phyloP scores from a whole-genome alignment of 2,329 filamentous ascomycete species.

The Oidium heveae region DNA sequence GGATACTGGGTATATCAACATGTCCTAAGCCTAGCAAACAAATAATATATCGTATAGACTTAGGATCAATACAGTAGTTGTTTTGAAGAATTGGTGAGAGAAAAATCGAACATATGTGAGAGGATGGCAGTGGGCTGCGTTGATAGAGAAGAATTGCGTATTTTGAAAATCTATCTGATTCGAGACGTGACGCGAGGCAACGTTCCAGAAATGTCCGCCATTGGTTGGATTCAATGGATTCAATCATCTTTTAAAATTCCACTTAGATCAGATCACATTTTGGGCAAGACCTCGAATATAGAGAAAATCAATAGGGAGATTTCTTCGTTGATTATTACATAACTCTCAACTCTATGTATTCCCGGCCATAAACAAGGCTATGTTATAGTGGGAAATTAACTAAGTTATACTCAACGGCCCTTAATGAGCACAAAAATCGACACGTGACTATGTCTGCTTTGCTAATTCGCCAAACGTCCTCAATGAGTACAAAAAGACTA shows the following conservation, averaged over 20 bases:
- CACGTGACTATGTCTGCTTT: too few relatives aligned
- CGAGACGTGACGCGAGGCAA: constrained; percentile 26
- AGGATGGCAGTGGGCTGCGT: constrained; percentile 25
- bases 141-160: constrained; percentile 24
- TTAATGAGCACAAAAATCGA: too few relatives aligned
- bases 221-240: background rate
- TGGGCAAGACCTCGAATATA: too few relatives aligned
- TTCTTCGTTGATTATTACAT: too few relatives aligned
- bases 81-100: constrained; percentile 24
- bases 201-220: constrained; percentile 27
- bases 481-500: too few relatives aligned
- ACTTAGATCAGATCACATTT: too few relatives aligned
- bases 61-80: constrained; percentile 27
- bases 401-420: too few relatives aligned
- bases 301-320: too few relatives aligned
- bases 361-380: too few relatives aligned
- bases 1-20: constrained; percentile 27
- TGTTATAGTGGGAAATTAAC: too few relatives aligned
- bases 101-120: constrained; percentile 29
- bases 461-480: too few relatives aligned
- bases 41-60: constrained; percentile 32
- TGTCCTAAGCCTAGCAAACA: constrained; percentile 24
- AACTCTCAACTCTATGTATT: too few relatives aligned
- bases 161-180: constrained; percentile 25
- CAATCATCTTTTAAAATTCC: background rate